These are phyloP conservation scores for Auriculariales sp. DNA, from an alignment of 768 basidiomycete species.

Conservation along the genomic window DNA sequence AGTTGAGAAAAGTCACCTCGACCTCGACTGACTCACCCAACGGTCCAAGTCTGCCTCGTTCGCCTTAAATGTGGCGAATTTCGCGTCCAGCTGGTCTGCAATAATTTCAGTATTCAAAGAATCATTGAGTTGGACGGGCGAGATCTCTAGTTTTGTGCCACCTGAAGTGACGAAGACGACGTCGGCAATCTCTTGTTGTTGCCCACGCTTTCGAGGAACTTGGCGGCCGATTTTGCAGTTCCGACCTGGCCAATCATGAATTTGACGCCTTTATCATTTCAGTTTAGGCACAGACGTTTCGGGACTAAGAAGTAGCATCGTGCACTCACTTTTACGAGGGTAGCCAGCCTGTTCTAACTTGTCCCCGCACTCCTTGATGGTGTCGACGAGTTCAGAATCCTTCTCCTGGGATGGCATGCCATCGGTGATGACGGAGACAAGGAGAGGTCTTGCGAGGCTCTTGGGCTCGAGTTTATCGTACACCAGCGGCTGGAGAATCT, in stretches of 20 bases:
- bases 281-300: neutral
- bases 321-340: neutral
- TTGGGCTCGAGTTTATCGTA: slow-evolving; percentile 6
- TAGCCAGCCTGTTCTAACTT: slow-evolving; percentile 8
- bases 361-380: slow-evolving; percentile 9
- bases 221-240: neutral
- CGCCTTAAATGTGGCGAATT: neutral
- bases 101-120: neutral
- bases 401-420: slow-evolving; percentile 8
- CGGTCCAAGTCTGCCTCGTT: neutral
- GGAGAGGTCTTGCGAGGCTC: slow-evolving; percentile 7
- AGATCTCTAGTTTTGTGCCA: neutral
- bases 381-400: slow-evolving; percentile 5
- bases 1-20: no score
- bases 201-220: neutral
- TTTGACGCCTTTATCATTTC: neutral
- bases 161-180: neutral
- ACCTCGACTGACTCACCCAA: no score
- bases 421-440: slow-evolving; percentile 9
- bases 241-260: neutral
- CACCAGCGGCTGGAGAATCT: slow-evolving; percentile 11
- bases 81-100: neutral
- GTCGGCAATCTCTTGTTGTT: neutral
- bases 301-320: neutral
- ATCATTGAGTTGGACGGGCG: neutral